Base-by-base conservation (phyloP, 2,329 filamentous ascomycete species). In the Nigrospora oryzae region DNA sequence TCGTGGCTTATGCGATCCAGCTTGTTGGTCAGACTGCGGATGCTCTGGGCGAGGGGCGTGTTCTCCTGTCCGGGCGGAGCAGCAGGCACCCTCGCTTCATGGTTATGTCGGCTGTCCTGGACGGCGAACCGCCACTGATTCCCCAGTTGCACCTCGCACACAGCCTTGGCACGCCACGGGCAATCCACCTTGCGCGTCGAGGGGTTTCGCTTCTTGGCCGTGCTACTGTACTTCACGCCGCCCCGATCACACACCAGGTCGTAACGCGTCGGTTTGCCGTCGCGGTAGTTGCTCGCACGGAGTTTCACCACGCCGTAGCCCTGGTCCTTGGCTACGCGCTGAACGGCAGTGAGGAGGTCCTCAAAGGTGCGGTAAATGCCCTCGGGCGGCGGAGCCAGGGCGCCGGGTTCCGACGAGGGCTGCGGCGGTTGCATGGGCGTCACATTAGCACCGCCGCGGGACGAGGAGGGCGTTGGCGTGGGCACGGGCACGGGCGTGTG, bases 81-180 rank as follows among this genome's bases (percentile, higher is more conserved):
- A 15, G 74, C 70, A 10, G 74, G 68, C 41, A 77, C 63, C 47
- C 77, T 74, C 31, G 77, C 73, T 53, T 81, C 77, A 56, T 81
- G 77, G 58, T 81, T 81, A 56, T 81, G 77, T 13, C 75, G 68
- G n/a, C 69, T 60, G 46, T 79, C 75, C 48, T 81, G 77, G 11
- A 81, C 71, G 8, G 73, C 74, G 50, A 81, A 81, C n/a, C 77
- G 74, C 77, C 77, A 81, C 60, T 80, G 77, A 49, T 81, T 79
- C 36, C 73, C 73, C 11, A 81, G 65, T 57, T 79, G 76, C 7
- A 81, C 77, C 56, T 81, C 77, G 50, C 77, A 81, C 17, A 81
- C 77, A 19, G 77, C 77, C 63, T 81, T 81, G 45, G 77, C 77
- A 43, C 76, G 74, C 65, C 78, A 81, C 11, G 77, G 77, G 46